These are phyloP conservation scores for Elsinoe fawcettii DNA, from an alignment of 2,329 filamentous ascomycete species.

Conservation along the genomic window DNA sequence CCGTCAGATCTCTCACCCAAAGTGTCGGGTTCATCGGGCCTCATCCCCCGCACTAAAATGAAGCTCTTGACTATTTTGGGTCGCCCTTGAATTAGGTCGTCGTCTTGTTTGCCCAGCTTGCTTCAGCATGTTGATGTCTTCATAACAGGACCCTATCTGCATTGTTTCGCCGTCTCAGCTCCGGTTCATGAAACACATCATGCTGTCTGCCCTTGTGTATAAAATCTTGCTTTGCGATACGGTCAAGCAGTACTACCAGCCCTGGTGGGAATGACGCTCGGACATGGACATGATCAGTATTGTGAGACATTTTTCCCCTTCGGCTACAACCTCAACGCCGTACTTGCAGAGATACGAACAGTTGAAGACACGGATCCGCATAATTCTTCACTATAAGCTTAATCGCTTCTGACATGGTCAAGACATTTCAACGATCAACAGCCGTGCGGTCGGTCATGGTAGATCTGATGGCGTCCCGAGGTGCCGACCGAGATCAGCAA, in stretches of 20 bases:
- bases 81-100: background rate
- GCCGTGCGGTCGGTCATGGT: background rate
- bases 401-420: conserved; percentile 1
- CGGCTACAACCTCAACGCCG: background rate
- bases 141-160: background rate
- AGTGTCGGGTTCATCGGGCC: background rate
- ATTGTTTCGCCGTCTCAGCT: background rate
- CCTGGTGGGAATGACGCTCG: background rate
- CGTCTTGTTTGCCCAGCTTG: background rate
- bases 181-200: background rate
- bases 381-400: background rate
- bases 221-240: background rate
- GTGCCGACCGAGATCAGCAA: background rate
- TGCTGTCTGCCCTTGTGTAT: background rate
- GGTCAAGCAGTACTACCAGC: conserved; percentile 2
- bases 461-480: background rate
- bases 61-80: background rate
- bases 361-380: background rate
- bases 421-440: background rate
- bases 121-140: background rate
- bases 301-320: conserved; percentile 1
- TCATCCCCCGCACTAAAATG: background rate
- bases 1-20: background rate
- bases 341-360: background rate
- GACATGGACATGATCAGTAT: background rate